A percentile compares a stretch with the other conserved stretches of the same genome.
These are phyloP conservation scores for Stevia rebaudiana DNA, from an alignment of 140 eudicot species.

Conservation along the genomic window DNA sequence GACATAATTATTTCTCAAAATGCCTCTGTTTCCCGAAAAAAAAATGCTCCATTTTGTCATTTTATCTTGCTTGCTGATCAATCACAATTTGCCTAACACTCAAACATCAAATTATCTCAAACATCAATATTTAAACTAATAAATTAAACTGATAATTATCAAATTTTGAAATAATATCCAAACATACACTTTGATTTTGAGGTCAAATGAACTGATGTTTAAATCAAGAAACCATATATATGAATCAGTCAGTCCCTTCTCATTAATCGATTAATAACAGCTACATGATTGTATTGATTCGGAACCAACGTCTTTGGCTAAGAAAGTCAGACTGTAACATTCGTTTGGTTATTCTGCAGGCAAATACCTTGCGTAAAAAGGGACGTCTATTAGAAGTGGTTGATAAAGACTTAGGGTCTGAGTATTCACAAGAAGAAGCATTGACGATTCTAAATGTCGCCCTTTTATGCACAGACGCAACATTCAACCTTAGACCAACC, in stretches of 20 bases:
- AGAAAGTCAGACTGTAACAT: not conserved
- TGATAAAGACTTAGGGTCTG: slow-evolving; percentile 69
- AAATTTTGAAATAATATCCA: not conserved
- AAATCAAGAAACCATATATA: not conserved
- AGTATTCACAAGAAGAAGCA: slow-evolving; percentile 61
- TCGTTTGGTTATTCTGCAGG: slow-evolving; percentile 31
- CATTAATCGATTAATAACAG: not conserved
- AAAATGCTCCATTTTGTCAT: no score
- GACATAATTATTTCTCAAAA: no score
- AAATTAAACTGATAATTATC: no score
- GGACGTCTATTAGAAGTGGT: slow-evolving; percentile 52
- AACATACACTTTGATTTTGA: not conserved
- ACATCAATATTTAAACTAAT: no score
- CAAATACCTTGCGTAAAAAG: slow-evolving; percentile 58
- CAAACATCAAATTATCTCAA: no score
- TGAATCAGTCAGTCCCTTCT: not conserved
- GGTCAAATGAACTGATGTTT: not conserved
- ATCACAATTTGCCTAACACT: no score
- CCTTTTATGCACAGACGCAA: slow-evolving; percentile 62
- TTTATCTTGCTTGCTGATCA: no score
- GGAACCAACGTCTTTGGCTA: not conserved
- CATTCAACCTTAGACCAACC: slow-evolving; percentile 64
- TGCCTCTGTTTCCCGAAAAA: no score
- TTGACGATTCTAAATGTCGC: slow-evolving; percentile 55
- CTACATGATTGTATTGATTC: not conserved